Base-by-base conservation (phyloP, 306 rosid species). In the Rosa rugosa region DNA sequence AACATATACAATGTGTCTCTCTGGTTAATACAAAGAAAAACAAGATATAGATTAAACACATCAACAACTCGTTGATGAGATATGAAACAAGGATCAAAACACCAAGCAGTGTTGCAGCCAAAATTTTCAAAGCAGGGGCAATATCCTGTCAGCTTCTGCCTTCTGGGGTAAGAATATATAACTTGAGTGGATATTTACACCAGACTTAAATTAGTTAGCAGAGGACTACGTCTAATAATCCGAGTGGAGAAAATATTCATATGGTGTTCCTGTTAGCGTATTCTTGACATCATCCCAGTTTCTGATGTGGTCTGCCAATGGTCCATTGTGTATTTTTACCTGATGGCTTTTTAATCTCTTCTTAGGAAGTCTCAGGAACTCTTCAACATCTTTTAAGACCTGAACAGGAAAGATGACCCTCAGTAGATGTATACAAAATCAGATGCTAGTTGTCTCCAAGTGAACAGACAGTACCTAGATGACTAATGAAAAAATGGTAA, bases 281-380 rank as follows among this genome's bases (percentile, higher is more conserved):
- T 41, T 86, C 87, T 83, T 91, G 71, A 95, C 97, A 20, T 91
- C 98, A 5, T 91, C 94, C 98, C 98, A 95, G 86, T 95, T 93
- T 77, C 64, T 83, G 76, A 93, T 80, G 83, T 91, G 94, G 41
- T 92, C 93, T 0, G 92, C 88, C 79, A 92, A 34, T 31, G 87
- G 84, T 49, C 98, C 97, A 50, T 83, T 87, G 77, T 90, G 98
- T 83, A 95, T 95, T 86, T 92, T 92, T 46, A 95, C 90, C 73
- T 95, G 98, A 49, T 89, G 89, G 83, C 99, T 95, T 25, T 41
- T 86, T 81, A 95, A 82, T 85, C 85, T 80, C 94, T 77, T 88
- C 79, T 14, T 50, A 2, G 97, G 97, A 83, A 95, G 80, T 67
- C 92, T 80, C 44, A 92, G 86, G 80, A 95, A 95, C 72, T 80